These are phyloP conservation scores for Cymodocea nodosa DNA, from an alignment of 116 monocot genomes.

Conservation along the genomic window DNA sequence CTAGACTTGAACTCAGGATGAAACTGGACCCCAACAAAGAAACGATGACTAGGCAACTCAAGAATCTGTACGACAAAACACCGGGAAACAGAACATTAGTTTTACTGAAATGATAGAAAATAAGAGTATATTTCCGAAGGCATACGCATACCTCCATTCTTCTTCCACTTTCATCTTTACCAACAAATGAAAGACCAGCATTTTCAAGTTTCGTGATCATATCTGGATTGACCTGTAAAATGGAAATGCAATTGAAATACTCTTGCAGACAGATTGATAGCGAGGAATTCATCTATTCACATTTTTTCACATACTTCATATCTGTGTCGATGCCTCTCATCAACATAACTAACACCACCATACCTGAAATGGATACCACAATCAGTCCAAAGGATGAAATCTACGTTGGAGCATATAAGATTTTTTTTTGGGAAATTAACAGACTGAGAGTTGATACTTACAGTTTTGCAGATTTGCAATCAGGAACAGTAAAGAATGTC, in stretches of 20 bases:
- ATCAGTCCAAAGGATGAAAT: no score
- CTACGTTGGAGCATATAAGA: neutral
- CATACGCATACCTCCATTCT: slow-evolving; percentile 73
- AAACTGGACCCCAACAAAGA: slow-evolving; percentile 36
- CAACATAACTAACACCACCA: slow-evolving; percentile 36
- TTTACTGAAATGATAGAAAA: neutral
- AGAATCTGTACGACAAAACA: slow-evolving; percentile 19
- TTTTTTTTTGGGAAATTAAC: neutral
- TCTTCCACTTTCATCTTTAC: slow-evolving; percentile 67
- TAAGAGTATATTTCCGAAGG: neutral
- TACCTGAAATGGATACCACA: slow-evolving; percentile 26
- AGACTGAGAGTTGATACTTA: slow-evolving; percentile 15
- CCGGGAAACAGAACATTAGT: neutral
- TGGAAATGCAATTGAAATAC: neutral
- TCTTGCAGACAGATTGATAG: neutral
- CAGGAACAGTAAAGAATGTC: slow-evolving; percentile 38
- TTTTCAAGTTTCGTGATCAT: slow-evolving; percentile 46
- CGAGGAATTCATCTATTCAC: neutral
- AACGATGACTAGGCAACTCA: slow-evolving; percentile 29
- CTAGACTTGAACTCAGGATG: slow-evolving; percentile 46
- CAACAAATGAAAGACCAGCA: slow-evolving; percentile 75
- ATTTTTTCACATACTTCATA: slow-evolving; percentile 43
- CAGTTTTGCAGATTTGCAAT: slow-evolving; percentile 70
- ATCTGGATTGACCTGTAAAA: slow-evolving; percentile 71
- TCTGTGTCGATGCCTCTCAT: slow-evolving; percentile 85